Evolutionary conservation across 192 early-diverging fungal species (phyloP).

Genomic region (Radiomyces spectabilis): DNA sequence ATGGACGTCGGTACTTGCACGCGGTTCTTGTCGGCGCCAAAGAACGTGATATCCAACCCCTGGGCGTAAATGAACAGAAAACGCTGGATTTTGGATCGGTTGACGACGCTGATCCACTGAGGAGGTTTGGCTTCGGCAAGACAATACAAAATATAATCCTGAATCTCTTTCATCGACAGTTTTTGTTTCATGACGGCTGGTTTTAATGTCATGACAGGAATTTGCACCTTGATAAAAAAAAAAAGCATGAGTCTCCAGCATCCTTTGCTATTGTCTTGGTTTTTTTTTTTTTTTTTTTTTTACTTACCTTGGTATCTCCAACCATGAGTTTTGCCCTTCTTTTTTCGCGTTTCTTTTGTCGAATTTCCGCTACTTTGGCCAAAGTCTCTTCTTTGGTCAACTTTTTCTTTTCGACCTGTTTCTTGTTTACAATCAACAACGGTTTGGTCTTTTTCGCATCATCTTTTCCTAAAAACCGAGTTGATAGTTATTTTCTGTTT

Average conservation of each 20-base stretch:
- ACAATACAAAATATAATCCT: slow-evolving; percentile 36
- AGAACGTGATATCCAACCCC: slow-evolving; percentile 33
- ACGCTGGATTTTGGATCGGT: slow-evolving; percentile 27
- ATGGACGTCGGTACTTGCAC: slow-evolving; percentile 17
- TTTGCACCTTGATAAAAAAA: too few relatives aligned
- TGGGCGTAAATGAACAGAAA: slow-evolving; percentile 31
- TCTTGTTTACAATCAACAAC: too few relatives aligned
- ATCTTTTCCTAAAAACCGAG: too few relatives aligned
- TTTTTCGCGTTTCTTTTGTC: not conserved
- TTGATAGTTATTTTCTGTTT: too few relatives aligned
- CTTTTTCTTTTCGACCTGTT: too few relatives aligned
- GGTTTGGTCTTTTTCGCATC: too few relatives aligned
- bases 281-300: too few relatives aligned
- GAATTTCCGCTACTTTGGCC: not conserved
- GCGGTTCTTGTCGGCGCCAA: slow-evolving; percentile 19
- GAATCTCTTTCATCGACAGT: too few relatives aligned
- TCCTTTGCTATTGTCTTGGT: not conserved
- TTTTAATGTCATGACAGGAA: too few relatives aligned
- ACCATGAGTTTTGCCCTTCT: too few relatives aligned
- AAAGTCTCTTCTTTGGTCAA: slow-evolving; percentile 1
- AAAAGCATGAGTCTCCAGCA: not conserved
- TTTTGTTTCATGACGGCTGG: too few relatives aligned
- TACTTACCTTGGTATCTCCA: too few relatives aligned
- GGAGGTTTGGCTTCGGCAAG: slow-evolving; percentile 29
- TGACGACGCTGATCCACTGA: slow-evolving; percentile 27